A percentile compares a stretch with the other conserved stretches of the same genome.
These are phyloP conservation scores for Diaporthe batatas DNA, from an alignment of 2,329 filamentous ascomycete genomes.

Conservation along the genomic window DNA sequence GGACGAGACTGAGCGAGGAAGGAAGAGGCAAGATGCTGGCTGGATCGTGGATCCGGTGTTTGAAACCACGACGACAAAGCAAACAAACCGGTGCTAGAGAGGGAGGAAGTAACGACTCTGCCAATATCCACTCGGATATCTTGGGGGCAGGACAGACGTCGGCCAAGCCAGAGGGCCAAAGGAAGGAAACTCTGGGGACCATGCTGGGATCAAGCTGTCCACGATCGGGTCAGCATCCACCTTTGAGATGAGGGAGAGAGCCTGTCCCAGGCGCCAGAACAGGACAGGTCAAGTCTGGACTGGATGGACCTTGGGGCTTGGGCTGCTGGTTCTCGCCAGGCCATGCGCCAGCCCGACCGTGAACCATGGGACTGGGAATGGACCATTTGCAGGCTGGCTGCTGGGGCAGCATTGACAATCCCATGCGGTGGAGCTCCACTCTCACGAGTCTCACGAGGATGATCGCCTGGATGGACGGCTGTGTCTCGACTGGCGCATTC, in stretches of 20 bases:
- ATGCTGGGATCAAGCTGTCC: slow-evolving; percentile 28
- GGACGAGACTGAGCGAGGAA: slow-evolving; percentile 17
- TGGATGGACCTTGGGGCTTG: too few relatives aligned
- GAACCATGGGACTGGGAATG: too few relatives aligned
- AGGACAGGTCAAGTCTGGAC: background rate
- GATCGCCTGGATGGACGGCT: slow-evolving; percentile 24
- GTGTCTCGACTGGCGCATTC: slow-evolving; percentile 18
- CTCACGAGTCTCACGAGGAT: slow-evolving; percentile 33
- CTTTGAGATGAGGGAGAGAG: slow-evolving; percentile 23
- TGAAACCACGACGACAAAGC: slow-evolving; percentile 6
- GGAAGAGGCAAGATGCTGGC: background rate
- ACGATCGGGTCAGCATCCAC: slow-evolving; percentile 28
- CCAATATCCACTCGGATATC: slow-evolving; percentile 29
- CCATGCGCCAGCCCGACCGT: too few relatives aligned
- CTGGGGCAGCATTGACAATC: slow-evolving; percentile 19
- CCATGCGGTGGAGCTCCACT: slow-evolving; percentile 21
- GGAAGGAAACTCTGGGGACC: slow-evolving; percentile 26
- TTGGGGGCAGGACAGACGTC: slow-evolving; percentile 13
- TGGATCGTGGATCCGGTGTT: slow-evolving; percentile 19
- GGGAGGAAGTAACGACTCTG: slow-evolving; percentile 15
- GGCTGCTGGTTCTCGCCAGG: too few relatives aligned
- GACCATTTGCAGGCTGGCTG: background rate
- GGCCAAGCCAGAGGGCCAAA: slow-evolving; percentile 16
- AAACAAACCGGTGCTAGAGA: slow-evolving; percentile 6
- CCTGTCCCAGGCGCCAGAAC: background rate